Conservation (phyloP, 768 basidiomycete species). For the Tremella fuciformis region DNA sequence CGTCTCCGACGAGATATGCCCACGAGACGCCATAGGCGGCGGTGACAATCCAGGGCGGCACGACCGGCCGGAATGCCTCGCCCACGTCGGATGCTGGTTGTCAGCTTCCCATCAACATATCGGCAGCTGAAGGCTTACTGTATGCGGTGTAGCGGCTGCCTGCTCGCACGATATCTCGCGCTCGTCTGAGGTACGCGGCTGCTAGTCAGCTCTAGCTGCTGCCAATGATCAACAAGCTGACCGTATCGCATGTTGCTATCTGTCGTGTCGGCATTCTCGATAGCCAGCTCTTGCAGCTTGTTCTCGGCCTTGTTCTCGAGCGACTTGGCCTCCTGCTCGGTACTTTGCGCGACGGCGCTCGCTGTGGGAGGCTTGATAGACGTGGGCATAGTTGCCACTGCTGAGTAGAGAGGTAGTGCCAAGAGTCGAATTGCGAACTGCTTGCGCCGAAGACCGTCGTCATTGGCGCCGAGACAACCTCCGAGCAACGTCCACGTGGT, state of each 20-base stretch:
- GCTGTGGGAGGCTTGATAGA: neutral
- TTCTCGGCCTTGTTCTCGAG: too few species aligned
- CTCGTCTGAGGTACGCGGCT: conserved; percentile 51
- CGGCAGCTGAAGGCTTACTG: conserved; percentile 22
- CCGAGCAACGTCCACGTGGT: too few species aligned
- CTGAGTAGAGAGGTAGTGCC: too few species aligned
- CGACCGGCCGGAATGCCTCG: conserved; percentile 52
- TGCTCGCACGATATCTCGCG: conserved; percentile 47
- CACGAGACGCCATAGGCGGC: conserved; percentile 52
- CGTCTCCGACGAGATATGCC: conserved; percentile 52
- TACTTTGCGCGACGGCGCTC: neutral
- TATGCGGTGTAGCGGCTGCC: conserved; percentile 51
- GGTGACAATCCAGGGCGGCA: conserved; percentile 44
- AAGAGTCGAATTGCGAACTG: too few species aligned
- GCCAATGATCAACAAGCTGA: conserved; percentile 14
- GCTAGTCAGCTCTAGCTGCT: neutral
- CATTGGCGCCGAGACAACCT: too few species aligned
- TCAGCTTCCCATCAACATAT: conserved; percentile 10
- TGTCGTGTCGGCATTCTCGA: conserved; percentile 44
- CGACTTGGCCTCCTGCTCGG: neutral
- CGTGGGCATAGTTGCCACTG: too few species aligned
- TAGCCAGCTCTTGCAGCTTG: conserved; percentile 1
- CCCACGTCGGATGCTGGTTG: conserved; percentile 47
- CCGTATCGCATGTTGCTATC: conserved; percentile 51
- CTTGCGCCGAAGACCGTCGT: too few species aligned